Percentiles rank a stretch among this genome's conserved stretches.
phyloP scores from a whole-genome alignment of 2,329 filamentous ascomycete species.

The Fusarium buxicola region DNA sequence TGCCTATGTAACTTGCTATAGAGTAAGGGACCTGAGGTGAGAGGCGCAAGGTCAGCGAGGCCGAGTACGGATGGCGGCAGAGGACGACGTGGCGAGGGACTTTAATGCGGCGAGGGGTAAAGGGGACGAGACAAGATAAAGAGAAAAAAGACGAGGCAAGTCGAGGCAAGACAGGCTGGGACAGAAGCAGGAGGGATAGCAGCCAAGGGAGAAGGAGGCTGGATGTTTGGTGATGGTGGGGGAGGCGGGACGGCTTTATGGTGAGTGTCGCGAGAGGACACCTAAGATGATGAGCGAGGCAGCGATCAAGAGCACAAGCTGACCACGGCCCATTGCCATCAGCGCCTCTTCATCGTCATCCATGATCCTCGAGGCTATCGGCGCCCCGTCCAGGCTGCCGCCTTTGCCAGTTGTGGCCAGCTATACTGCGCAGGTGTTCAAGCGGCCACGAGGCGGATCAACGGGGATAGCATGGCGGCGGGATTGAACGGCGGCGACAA shows the following conservation, averaged over 20 bases:
- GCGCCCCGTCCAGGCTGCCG: conserved; percentile 32
- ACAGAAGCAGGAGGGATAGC: conserved; percentile 26
- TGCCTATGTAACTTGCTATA: conserved; percentile 46
- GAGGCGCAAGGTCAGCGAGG: conserved; percentile 36
- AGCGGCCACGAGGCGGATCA: conserved; percentile 37
- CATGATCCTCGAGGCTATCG: conserved; percentile 5
- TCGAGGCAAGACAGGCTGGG: conserved; percentile 29
- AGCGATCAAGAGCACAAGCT: conserved; percentile 32
- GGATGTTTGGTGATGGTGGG: conserved; percentile 40
- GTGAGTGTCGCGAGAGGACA: conserved; percentile 46
- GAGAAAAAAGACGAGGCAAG: conserved; percentile 24
- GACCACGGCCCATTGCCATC: conserved; percentile 19
- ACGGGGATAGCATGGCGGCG: conserved; percentile 33
- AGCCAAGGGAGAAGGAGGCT: conserved; percentile 38
- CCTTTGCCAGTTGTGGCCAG: conserved; percentile 27
- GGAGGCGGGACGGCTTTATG: conserved; percentile 42
- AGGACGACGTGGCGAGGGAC: conserved; percentile 33
- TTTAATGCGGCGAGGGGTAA: conserved; percentile 24
- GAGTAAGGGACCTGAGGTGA: conserved; percentile 41
- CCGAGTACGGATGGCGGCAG: conserved; percentile 23
- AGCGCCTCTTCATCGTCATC: conserved; percentile 22
- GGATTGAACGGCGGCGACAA: conserved; percentile 18
- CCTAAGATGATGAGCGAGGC: conserved; percentile 44
- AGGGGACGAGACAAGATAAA: conserved; percentile 18
- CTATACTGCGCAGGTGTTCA: conserved; percentile 30